These are phyloP conservation scores for Platanthera guangdongensis DNA, from an alignment of 106 monocot species.

Conservation along the genomic window DNA sequence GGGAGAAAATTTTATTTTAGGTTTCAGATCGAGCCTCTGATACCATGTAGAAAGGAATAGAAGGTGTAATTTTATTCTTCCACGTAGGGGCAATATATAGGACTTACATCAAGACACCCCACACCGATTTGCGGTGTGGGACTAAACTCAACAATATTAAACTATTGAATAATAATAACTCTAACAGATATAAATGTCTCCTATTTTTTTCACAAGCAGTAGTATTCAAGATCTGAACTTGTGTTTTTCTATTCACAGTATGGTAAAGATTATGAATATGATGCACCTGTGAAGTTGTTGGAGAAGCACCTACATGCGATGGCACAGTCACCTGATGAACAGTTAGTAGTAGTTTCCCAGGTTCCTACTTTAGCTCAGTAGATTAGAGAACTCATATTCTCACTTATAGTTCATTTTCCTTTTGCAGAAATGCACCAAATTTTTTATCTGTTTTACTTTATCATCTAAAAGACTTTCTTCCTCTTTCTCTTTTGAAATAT, in stretches of 20 bases:
- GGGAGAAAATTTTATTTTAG: no score
- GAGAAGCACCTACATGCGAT: constrained; percentile 89
- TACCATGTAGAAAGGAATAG: no score
- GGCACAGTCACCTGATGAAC: constrained; percentile 86
- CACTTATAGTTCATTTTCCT: not conserved
- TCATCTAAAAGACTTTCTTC: not conserved
- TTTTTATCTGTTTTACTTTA: not conserved
- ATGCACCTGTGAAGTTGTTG: constrained; percentile 95
- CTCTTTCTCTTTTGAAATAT: constrained; percentile 1
- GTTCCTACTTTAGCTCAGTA: constrained; percentile 24
- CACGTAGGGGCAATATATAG: no score
- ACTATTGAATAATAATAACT: no score
- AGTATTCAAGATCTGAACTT: not conserved
- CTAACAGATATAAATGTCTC: not conserved
- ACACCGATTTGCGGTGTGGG: no score
- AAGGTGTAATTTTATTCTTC: no score
- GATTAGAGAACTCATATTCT: not conserved
- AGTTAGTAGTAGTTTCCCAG: constrained; percentile 97
- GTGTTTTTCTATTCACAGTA: constrained; percentile 40
- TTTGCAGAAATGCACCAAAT: not conserved
- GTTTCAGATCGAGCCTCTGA: no score
- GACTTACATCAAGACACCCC: no score
- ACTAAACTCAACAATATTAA: no score
- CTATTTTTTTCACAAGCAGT: not conserved
- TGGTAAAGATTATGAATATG: constrained; percentile 95